Evolutionary conservation across 2,329 filamentous ascomycete species (phyloP).

Genomic region (Verticillium isaacii): DNA sequence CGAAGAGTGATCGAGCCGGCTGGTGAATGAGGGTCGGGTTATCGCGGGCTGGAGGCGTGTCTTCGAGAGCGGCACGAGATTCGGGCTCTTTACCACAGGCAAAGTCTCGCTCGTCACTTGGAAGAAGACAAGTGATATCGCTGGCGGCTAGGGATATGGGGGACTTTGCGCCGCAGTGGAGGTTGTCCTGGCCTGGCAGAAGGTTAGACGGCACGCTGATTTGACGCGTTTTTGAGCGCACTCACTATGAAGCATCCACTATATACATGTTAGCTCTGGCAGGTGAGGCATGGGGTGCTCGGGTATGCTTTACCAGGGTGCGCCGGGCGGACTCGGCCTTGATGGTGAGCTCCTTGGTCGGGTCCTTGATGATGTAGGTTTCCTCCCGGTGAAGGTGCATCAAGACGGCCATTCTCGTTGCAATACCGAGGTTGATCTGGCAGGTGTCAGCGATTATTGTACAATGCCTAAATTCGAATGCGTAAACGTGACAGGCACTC

Average conservation of each 20-base stretch:
- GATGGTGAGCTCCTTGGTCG: slow-evolving; percentile 39
- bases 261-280: not conserved
- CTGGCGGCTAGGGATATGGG: slow-evolving; percentile 45
- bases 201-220: not conserved
- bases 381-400: slow-evolving; percentile 53
- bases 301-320: slow-evolving; percentile 39
- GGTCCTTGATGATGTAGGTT: slow-evolving; percentile 40
- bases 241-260: slow-evolving; percentile 55
- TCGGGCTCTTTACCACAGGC: slow-evolving; percentile 39
- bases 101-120: slow-evolving; percentile 49
- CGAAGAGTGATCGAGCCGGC: slow-evolving; percentile 46
- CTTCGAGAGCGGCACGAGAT: slow-evolving; percentile 48
- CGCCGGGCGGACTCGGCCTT: slow-evolving; percentile 51
- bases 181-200: slow-evolving; percentile 43
- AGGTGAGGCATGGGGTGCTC: not conserved
- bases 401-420: slow-evolving; percentile 49
- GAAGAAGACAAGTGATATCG: slow-evolving; percentile 51
- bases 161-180: slow-evolving; percentile 47
- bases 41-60: slow-evolving; percentile 43
- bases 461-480: too few species aligned
- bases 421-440: slow-evolving; percentile 52
- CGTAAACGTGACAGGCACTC: slow-evolving; percentile 17
- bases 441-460: slow-evolving; percentile 10
- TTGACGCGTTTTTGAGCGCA: not conserved
- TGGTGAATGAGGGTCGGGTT: slow-evolving; percentile 38